Conservation (phyloP, 257 asterid species). For the Petunia secreta region DNA sequence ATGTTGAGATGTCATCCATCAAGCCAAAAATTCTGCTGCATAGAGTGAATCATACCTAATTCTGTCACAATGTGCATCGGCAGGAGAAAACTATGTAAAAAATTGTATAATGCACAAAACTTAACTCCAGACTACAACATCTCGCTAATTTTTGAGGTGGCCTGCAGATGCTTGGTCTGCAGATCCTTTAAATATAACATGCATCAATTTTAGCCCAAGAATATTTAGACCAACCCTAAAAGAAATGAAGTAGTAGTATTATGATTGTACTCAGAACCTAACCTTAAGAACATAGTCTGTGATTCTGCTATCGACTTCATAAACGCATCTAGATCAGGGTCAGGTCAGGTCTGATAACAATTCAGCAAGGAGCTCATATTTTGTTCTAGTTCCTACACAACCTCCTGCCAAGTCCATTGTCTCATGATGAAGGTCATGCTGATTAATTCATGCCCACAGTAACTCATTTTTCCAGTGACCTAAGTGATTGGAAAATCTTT, state of each 20-base stretch:
- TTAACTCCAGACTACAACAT: too few relatives aligned
- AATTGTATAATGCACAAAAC: too few relatives aligned
- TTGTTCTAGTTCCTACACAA: conserved; percentile 87
- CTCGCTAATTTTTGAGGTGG: too few relatives aligned
- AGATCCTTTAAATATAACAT: too few relatives aligned
- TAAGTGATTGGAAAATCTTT: too few relatives aligned
- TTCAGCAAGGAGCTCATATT: conserved; percentile 82
- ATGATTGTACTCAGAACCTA: conserved; percentile 26
- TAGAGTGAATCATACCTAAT: neutral
- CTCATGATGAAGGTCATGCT: conserved; percentile 89
- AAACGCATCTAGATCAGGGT: conserved; percentile 86
- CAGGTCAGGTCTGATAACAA: conserved; percentile 83
- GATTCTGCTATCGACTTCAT: conserved; percentile 91
- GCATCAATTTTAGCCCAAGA: conserved; percentile 38
- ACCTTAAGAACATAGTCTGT: conserved; percentile 94
- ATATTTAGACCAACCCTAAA: neutral
- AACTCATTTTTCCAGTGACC: too few relatives aligned
- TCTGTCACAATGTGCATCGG: neutral
- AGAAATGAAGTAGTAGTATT: too few relatives aligned
- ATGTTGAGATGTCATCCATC: conserved; percentile 98
- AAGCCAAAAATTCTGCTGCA: conserved; percentile 94
- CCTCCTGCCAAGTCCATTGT: conserved; percentile 85
- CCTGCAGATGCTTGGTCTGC: too few relatives aligned
- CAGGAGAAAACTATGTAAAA: neutral
- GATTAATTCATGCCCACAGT: conserved; percentile 48